phyloP scores from a whole-genome alignment of 23 red algal species.

The Gracilaria domingensis region DNA sequence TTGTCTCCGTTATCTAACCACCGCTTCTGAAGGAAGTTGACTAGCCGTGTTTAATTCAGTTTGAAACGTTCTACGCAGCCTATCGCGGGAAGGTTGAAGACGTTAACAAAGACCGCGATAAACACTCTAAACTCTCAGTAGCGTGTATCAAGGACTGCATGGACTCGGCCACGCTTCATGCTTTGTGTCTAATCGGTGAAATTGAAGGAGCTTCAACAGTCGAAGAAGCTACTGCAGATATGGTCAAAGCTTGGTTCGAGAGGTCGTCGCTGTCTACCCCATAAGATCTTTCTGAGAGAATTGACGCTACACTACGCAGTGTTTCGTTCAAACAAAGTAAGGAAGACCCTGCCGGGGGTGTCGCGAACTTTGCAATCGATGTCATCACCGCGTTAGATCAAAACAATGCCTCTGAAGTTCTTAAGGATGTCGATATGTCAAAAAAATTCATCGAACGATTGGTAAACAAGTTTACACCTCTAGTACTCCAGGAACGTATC shows the following conservation, averaged over 20 bases:
- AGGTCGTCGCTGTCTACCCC: too few species aligned
- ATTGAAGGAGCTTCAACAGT: constrained; percentile 43
- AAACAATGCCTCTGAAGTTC: too few species aligned
- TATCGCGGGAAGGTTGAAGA: constrained; percentile 1
- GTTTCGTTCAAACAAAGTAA: background rate
- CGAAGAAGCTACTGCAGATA: too few species aligned
- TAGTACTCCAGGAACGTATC: background rate
- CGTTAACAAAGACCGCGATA: constrained; percentile 18
- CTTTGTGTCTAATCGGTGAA: constrained; percentile 45
- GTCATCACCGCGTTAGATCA: too few species aligned
- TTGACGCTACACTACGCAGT: background rate
- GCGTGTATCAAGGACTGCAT: constrained; percentile 53
- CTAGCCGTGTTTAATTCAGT: too few species aligned
- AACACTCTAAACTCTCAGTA: background rate
- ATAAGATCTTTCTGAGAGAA: too few species aligned
- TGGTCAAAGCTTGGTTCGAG: too few species aligned
- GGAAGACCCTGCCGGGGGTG: background rate
- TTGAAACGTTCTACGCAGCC: constrained; percentile 14
- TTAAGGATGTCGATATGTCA: background rate
- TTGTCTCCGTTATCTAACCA: too few species aligned
- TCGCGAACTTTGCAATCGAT: background rate
- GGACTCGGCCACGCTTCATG: constrained; percentile 5
- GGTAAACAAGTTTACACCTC: background rate
- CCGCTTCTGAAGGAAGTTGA: too few species aligned
- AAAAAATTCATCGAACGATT: background rate